Conservation (phyloP, 1,139 yeast species). For the Martiniozyma asiatica region DNA sequence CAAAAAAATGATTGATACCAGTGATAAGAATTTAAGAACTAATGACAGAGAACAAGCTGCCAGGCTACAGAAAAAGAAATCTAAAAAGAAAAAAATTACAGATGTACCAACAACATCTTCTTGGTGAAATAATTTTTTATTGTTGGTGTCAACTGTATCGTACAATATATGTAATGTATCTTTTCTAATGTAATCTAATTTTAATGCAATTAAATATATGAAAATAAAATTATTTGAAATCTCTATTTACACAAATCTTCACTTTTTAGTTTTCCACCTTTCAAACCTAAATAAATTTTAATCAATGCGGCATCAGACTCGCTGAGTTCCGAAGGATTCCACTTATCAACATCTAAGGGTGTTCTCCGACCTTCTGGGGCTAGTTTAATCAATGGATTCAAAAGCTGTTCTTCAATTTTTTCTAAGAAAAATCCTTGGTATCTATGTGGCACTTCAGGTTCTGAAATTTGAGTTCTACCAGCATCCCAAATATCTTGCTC, state of each 20-base stretch:
- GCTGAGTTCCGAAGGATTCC: slow-evolving; percentile 7
- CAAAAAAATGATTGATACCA: slow-evolving; percentile 60
- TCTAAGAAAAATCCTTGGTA: slow-evolving; percentile 10
- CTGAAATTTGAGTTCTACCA: slow-evolving; percentile 8
- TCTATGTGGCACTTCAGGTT: slow-evolving; percentile 13
- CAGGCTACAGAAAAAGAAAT: slow-evolving; percentile 1
- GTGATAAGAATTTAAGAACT: slow-evolving; percentile 9
- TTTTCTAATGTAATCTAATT: no score
- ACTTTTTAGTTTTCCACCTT: slow-evolving; percentile 4
- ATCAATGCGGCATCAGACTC: slow-evolving; percentile 9
- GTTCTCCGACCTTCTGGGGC: slow-evolving; percentile 8
- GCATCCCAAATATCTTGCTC: slow-evolving; percentile 18
- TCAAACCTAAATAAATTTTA: slow-evolving; percentile 8
- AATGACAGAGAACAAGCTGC: slow-evolving; percentile 3
- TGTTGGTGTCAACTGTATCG: not conserved
- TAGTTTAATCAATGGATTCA: slow-evolving; percentile 11
- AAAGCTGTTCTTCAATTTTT: slow-evolving; percentile 9
- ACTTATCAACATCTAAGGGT: slow-evolving; percentile 8
- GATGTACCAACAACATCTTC: not conserved
- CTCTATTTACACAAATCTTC: slow-evolving; percentile 5
- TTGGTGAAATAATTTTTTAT: not conserved
- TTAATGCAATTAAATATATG: no score
- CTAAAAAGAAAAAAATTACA: slow-evolving; percentile 4
- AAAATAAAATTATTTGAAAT: not conserved
- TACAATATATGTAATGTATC: not conserved